These are phyloP conservation scores for Alternaria sp. DNA, from an alignment of 2,329 filamentous ascomycete genomes.

Conservation along the genomic window DNA sequence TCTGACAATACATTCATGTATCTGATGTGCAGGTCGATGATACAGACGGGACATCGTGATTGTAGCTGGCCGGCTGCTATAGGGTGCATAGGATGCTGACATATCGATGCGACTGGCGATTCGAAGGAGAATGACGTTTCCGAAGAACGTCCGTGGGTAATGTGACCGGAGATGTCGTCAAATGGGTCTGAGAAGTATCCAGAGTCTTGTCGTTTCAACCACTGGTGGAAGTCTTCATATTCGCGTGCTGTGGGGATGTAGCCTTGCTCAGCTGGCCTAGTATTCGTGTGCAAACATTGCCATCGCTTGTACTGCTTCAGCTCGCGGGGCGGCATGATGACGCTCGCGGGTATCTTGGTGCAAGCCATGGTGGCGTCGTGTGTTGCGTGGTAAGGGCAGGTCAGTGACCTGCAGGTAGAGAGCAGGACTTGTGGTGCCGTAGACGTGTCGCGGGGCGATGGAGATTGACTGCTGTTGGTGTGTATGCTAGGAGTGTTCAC, in stretches of 20 bases:
- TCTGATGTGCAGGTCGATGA: constrained; percentile 30
- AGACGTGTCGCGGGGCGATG: background rate
- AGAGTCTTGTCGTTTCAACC: constrained; percentile 38
- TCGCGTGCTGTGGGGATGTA: constrained; percentile 33
- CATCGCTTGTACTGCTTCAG: constrained; percentile 38
- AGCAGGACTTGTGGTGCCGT: background rate
- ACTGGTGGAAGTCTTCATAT: constrained; percentile 39
- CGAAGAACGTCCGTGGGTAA: constrained; percentile 6
- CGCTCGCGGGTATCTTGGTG: constrained; percentile 27
- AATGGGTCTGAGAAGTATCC: constrained; percentile 41
- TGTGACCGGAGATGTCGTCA: constrained; percentile 30
- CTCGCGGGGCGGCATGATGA: constrained; percentile 32
- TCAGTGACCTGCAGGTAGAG: background rate
- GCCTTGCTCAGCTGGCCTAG: constrained; percentile 24
- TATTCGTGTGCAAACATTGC: constrained; percentile 31
- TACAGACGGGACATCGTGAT: constrained; percentile 37
- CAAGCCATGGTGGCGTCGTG: constrained; percentile 3
- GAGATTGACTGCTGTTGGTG: background rate
- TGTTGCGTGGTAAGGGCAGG: background rate
- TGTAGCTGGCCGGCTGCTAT: constrained; percentile 12
- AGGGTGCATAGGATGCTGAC: constrained; percentile 33
- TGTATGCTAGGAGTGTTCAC: background rate
- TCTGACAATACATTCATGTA: constrained; percentile 34
- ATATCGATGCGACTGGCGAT: constrained; percentile 23
- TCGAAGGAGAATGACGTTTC: constrained; percentile 1